Evolutionary conservation across 164 flowering plant genomes (phyloP).

Genomic region (Vitis vinifera): ASM3070453v1 NC_081821.1:1435001-1435500

Average conservation of each 20-base stretch:
- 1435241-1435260: constrained; percentile 43
- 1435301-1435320: constrained; percentile 80
- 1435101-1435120: not conserved
- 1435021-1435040: not conserved
- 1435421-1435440: no score
- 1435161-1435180: not conserved
- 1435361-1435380: not conserved
- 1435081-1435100: not conserved
- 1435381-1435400: no score
- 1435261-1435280: constrained; percentile 45
- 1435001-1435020: not conserved
- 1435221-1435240: constrained; percentile 44
- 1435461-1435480: no score
- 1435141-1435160: no score
- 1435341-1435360: not conserved
- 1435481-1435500: no score
- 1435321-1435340: constrained; percentile 2
- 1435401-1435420: no score
- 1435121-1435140: no score
- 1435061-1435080: not conserved
- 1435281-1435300: constrained; percentile 51
- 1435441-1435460: no score
- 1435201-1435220: not conserved
- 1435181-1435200: not conserved
- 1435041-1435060: not conserved